phyloP scores from a whole-genome alignment of 768 basidiomycete species.

The Termitomyces sp. region DNA sequence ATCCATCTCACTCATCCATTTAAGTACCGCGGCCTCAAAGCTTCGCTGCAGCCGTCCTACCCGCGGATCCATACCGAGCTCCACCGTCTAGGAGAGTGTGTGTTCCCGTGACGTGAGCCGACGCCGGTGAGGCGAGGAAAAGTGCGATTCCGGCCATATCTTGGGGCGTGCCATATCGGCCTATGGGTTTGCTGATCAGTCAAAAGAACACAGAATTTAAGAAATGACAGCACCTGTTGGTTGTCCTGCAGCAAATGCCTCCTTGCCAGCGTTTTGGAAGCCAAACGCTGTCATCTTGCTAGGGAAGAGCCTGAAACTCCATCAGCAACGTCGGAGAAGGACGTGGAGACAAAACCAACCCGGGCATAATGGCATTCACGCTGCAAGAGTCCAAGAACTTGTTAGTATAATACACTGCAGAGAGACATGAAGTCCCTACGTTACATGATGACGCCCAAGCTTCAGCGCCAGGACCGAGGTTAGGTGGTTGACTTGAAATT shows the following conservation, averaged over 20 bases:
- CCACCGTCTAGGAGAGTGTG: constrained; percentile 75
- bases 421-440: constrained; percentile 40
- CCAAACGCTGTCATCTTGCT: constrained; percentile 83
- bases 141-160: constrained; percentile 72
- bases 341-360: constrained; percentile 32
- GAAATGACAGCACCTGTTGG: constrained; percentile 52
- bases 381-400: constrained; percentile 26
- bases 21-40: not conserved
- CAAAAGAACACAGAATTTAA: not conserved
- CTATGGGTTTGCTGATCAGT: constrained; percentile 24
- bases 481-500: constrained; percentile 63
- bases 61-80: constrained; percentile 24
- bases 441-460: constrained; percentile 54
- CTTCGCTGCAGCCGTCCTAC: not conserved
- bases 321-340: not conserved
- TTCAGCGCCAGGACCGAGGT: constrained; percentile 68
- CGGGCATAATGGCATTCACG: constrained; percentile 82
- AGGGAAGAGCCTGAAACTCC: constrained; percentile 56
- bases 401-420: not conserved
- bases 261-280: constrained; percentile 49
- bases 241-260: constrained; percentile 45
- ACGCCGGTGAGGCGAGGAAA: constrained; percentile 67
- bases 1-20: not conserved
- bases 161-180: constrained; percentile 56
- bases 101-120: constrained; percentile 69